Evolutionary conservation across 352 stramenopile species (phyloP), one percentile per base, ranked within the genome.

Genomic region (Phytophthora cactorum): DNA sequence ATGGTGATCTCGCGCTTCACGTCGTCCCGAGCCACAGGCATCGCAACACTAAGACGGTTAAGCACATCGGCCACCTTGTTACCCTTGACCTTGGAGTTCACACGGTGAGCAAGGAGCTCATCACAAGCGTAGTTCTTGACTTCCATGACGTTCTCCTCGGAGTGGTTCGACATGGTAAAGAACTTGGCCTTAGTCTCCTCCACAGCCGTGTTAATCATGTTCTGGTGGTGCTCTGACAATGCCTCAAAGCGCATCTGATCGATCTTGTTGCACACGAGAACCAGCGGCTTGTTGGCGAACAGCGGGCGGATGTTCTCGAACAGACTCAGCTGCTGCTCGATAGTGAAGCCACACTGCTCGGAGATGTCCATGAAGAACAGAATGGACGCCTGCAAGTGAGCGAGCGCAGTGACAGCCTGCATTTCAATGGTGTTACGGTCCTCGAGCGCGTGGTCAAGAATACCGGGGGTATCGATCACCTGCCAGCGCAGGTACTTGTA

Each of bases 381-480:
- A 17, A 99, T 97, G 58, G 96, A 98, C 70, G 97, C 98, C 70
- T 99, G 98, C 74, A 99, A 91, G 78, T 99, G 98, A 5, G 98
- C 98, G 10, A 99, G 84, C 38, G 98, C 98, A 58, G 98, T 99
- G 59, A 99, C 98, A 47, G 98, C 97, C 85, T 99, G 98, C 98
- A 99, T 99, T 69, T 99, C 98, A 82, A 99, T 99, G 38, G 98
- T 99, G 86, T 99, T 99, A 38, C 97, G 88, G 74, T 99, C 93
- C 75, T 99, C 98, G 8, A 99, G 86, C n/a, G 97, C 76, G 79
- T 99, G 97, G 84, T 99, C 98, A 38, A 99, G 81, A 71, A 99
- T 99, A 69, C 98, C 98, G 11, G 98, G 98, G 31, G 98, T 99
- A 80, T 99, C 98, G 72, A 99, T 99, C 58, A 99, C 98, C 79